Conservation (phyloP, 2,329 filamentous ascomycete genomes). For the Emergomyces orientalis region DNA sequence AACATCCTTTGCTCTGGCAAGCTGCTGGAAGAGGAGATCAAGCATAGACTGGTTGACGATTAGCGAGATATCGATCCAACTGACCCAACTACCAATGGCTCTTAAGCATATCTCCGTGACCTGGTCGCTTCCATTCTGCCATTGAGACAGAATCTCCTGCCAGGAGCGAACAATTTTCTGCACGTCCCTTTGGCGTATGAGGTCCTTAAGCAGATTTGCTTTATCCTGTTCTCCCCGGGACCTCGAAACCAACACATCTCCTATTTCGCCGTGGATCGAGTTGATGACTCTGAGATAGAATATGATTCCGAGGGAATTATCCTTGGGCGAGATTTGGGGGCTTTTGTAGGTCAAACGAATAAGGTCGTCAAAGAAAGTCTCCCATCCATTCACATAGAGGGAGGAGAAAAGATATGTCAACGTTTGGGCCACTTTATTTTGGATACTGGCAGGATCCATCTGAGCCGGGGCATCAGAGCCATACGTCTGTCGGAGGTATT, state of each 20-base stretch:
- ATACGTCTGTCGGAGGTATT: constrained; percentile 71
- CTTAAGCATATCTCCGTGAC: constrained; percentile 82
- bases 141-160: constrained; percentile 79
- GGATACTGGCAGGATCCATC: constrained; percentile 65
- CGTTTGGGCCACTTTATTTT: constrained; percentile 96
- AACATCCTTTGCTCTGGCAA: constrained; percentile 60
- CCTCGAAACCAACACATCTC: constrained; percentile 76
- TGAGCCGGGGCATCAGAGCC: constrained; percentile 44
- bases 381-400: constrained; percentile 79
- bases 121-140: constrained; percentile 58
- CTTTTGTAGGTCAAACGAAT: constrained; percentile 60
- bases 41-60: constrained; percentile 87
- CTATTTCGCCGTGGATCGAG: constrained; percentile 94
- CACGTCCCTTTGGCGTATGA: constrained; percentile 77
- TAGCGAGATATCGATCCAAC: constrained; percentile 94
- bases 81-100: constrained; percentile 93
- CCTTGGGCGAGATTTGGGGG: constrained; percentile 47
- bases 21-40: constrained; percentile 71
- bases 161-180: constrained; percentile 80
- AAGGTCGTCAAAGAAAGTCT: constrained; percentile 84
- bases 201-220: constrained; percentile 83
- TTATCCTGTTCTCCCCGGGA: constrained; percentile 70
- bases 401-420: constrained; percentile 87
- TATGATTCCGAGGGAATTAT: constrained; percentile 67
- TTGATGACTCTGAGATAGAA: constrained; percentile 82